Evolutionary conservation across 805 yeast genomes (phyloP), one percentile per base, ranked within the genome.

Genomic region (Dipodascus geniculatus): DNA sequence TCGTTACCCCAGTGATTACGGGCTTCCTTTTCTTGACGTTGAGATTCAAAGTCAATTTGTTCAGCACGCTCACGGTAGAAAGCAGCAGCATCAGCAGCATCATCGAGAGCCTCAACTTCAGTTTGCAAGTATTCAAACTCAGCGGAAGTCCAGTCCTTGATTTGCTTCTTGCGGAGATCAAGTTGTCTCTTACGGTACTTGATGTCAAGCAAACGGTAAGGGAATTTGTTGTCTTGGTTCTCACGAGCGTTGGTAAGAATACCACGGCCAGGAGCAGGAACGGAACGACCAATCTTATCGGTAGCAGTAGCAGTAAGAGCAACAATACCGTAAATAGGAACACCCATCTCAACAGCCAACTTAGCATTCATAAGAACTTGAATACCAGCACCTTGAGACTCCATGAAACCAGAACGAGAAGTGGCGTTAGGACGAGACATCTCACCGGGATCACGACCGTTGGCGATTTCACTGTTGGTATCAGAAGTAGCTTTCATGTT

Each of bases 261-360:
- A 84, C 99, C 99, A 76, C 91, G 88, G 71, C 99, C 99, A 74
- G 99, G 99, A 68, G 99, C 99, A 61, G 99, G 99, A 61, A 93
- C 91, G 51, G 98, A 90, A 75, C 97, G 85, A 68, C 98, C 97
- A 70, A 91, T 91, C 82, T 90, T 95, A 73, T 93, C 99, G 57
- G 96, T 81, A 52, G 99, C 99, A 65, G 98, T 95, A 54, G 96
- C 91, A 55, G 96, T 79, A 79, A 90, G 74, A 53, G 95, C 99
- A 63, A 90, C 78, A 58, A 93, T 82, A 73, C 96, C 99, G 65
- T 95, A 87, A 65, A 93, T 87, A 69, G 99, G 99, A 63, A 95
- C 97, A 76, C 99, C 99, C 99, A 93, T 93, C 68, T 85, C 81
- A 61, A 93, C 65, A 42, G 99, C 99, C 61, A 93, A 76, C 61